A percentile compares a stretch with the other conserved stretches of the same genome.
phyloP scores from a whole-genome alignment of 2,329 filamentous ascomycete species.

The Cordyceps sp. region DNA sequence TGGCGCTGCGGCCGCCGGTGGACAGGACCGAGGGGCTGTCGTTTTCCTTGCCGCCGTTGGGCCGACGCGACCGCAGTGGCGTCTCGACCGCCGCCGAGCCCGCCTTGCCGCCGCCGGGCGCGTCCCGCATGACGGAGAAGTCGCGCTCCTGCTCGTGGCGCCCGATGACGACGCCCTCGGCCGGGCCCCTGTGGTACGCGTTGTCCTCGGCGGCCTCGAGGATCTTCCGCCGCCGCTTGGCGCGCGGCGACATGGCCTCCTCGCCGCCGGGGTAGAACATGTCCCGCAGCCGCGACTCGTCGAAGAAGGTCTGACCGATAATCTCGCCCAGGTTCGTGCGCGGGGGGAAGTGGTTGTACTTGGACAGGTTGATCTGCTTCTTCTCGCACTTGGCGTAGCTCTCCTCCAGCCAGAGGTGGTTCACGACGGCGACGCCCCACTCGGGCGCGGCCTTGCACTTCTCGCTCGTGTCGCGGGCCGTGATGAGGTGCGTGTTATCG shows the following conservation, averaged over 20 bases:
- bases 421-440: conserved; percentile 81
- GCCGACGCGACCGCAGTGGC: conserved; percentile 23
- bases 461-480: conserved; percentile 75
- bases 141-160: conserved; percentile 20
- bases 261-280: conserved; percentile 53
- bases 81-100: conserved; percentile 14
- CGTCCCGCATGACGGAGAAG: conserved; percentile 27
- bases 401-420: conserved; percentile 95
- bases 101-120: background rate
- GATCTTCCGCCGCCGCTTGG: conserved; percentile 32
- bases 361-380: conserved; percentile 52
- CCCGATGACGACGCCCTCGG: conserved; percentile 28
- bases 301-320: conserved; percentile 74
- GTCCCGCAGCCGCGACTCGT: conserved; percentile 41
- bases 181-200: conserved; percentile 26
- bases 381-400: conserved; percentile 81
- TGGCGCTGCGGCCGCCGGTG: conserved; percentile 70
- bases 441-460: conserved; percentile 86
- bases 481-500: conserved; percentile 91
- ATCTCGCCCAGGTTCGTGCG: conserved; percentile 87
- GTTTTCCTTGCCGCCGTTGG: conserved; percentile 61
- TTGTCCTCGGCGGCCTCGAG: conserved; percentile 34
- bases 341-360: conserved; percentile 74
- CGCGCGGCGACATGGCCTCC: conserved; percentile 21
- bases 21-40: conserved; percentile 53